Base-by-base conservation (phyloP, 2,329 filamentous ascomycete genomes). In the Chrysoporthe puriensis region DNA sequence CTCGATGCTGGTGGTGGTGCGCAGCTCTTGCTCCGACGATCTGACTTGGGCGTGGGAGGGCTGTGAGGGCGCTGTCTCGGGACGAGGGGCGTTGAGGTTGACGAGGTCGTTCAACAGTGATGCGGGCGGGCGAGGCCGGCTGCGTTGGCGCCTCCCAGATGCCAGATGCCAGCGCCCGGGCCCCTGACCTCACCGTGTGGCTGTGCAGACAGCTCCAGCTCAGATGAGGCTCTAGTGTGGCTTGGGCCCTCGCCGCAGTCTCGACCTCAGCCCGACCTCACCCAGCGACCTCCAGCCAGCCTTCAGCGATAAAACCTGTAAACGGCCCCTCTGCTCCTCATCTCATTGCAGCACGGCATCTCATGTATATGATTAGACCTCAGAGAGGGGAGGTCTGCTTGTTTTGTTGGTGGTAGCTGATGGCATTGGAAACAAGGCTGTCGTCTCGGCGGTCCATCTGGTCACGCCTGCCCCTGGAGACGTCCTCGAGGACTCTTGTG, bases 1-100 rank as follows among this genome's bases (percentile, higher is more conserved):
- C 73, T 66, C 69, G 75, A 63, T 75, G 73, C 68, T 71, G 63
- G n/a, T 64, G 67, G 48, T 71, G 68, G 57, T 63, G 69, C 66
- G 66, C 66, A 70, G 69, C 69, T 70, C 69, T 66, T 43, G 60
- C 13, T 64, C 14, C 32, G 52, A 48, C 43, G 43, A 54, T 32
- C 50, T 56, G 43, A 21, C 40, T n/a, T 60, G 13, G 42, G 44
- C 18, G 57, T 44, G 67, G 40, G 34, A 40, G 59, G 68, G 26
- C 2, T 60, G 42, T 21, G 26, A 18, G 42, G 14, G 42, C 68
- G 65, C 26, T 64, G 58, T 69, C 36, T 62, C 60, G 54, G 58
- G 48, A 64, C 34, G 36, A 56, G 36, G 46, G 65, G 61, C 18
- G 63, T 40, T 63, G 54, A 44, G 32, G 62, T 43, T 60, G 56